phyloP scores from a whole-genome alignment of 495 filamentous ascomycete genomes.

The Coniosporium apollinis region DNA sequence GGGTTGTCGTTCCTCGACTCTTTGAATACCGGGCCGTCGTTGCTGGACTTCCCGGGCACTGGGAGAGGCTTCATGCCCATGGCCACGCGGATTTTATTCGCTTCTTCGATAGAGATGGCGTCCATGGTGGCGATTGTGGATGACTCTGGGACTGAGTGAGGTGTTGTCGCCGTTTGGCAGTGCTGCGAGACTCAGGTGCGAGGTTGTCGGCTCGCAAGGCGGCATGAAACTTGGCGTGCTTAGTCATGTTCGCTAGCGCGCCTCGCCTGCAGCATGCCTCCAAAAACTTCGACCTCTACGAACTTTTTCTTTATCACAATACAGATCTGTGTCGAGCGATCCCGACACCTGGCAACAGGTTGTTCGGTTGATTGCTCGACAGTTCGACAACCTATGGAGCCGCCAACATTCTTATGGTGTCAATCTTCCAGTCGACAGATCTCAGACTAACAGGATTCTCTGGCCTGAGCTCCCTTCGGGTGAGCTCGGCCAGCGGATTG shows the following conservation, averaged over 20 bases:
- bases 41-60: constrained; percentile 40
- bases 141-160: neutral
- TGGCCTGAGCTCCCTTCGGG: constrained; percentile 51
- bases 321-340: constrained; percentile 74
- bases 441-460: constrained; percentile 50
- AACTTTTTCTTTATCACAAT: constrained; percentile 32
- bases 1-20: constrained; percentile 30
- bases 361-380: constrained; percentile 61
- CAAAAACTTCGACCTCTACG: too few species aligned
- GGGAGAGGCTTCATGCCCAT: constrained; percentile 84
- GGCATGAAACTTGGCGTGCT: constrained; percentile 1
- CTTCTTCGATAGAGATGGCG: constrained; percentile 76
- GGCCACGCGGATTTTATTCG: constrained; percentile 79
- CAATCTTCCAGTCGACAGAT: constrained; percentile 87
- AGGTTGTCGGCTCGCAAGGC: neutral
- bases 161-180: neutral
- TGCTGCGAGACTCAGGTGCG: neutral
- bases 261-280: constrained; percentile 21
- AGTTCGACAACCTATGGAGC: constrained; percentile 78
- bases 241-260: neutral
- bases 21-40: constrained; percentile 43
- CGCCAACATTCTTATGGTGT: constrained; percentile 51
- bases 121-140: constrained; percentile 44
- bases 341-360: constrained; percentile 39
- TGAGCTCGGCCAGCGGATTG: constrained; percentile 40